Evolutionary conservation across 192 early-diverging fungal genomes (phyloP).

Genomic region (Rhizoclosmatium sp.): DNA sequence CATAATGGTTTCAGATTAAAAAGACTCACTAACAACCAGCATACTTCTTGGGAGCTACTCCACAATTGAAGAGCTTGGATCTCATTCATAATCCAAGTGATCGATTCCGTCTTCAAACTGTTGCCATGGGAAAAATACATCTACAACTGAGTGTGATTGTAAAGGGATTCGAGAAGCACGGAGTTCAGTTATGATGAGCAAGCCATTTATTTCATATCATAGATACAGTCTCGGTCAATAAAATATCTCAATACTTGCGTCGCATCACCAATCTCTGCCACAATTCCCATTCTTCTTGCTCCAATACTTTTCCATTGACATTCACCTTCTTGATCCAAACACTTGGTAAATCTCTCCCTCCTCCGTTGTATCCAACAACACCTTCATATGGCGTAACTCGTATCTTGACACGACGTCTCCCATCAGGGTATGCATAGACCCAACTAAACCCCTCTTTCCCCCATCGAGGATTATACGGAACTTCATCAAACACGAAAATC

Average conservation of each 20-base stretch:
- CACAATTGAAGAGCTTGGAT: conserved; percentile 56
- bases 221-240: neutral
- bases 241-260: neutral
- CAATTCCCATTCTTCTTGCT: conserved; percentile 21
- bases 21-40: conserved; percentile 34
- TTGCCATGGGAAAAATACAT: conserved; percentile 64
- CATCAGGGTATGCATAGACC: conserved; percentile 38
- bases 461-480: conserved; percentile 31
- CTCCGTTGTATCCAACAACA: conserved; percentile 19
- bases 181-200: conserved; percentile 43
- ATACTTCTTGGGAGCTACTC: conserved; percentile 58
- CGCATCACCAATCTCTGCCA: conserved; percentile 32
- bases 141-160: conserved; percentile 52
- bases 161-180: conserved; percentile 58
- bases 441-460: conserved; percentile 41
- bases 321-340: conserved; percentile 32
- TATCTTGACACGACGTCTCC: conserved; percentile 28
- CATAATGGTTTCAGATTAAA: too few species aligned
- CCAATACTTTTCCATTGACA: conserved; percentile 31
- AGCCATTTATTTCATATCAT: neutral
- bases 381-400: conserved; percentile 37
- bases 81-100: conserved; percentile 59
- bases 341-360: conserved; percentile 40
- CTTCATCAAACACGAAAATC: conserved; percentile 50
- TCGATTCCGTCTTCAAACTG: conserved; percentile 57